Evolutionary conservation across 2,329 filamentous ascomycete species (phyloP), one percentile per base, ranked within the genome.

Genomic region (Fusarium liriodendri): DNA sequence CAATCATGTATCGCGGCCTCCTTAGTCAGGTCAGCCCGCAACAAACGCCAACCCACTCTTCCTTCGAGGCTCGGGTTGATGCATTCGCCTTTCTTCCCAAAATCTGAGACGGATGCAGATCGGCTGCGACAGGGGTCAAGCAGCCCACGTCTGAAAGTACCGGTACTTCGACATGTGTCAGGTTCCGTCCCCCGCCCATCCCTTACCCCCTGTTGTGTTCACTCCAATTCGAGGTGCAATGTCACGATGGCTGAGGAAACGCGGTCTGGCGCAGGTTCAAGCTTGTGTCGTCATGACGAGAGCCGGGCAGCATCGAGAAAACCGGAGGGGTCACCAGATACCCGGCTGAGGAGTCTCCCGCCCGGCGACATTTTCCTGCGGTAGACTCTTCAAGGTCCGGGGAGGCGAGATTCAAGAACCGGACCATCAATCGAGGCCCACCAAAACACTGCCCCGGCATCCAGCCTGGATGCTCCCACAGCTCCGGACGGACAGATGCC

Each of bases 51-150:
- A 67, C 69, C 74, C 74, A 78, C 76, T 67, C 70, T 76, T 60
- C 66, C 65, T 60, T 68, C 73, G 64, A 66, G 72, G 73, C 73
- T 78, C 70, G 76, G 73, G 67, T 70, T 76, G 75, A 75, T 78
- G 77, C 75, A 78, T 76, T 79, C 69, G 73, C 74, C 71, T 72
- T 68, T 74, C 67, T 70, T 69, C 70, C 73, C 70, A 76, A 76
- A 80, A 82, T 82, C 80, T 82, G 79, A 82, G 79, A 82, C 80
- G 79, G 79, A 76, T 80, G 80, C 78, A 82, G 79, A 82, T 82
- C 80, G 77, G 73, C 70, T 76, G 71, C 71, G 75, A 79, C 79
- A 80, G 75, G 78, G 78, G 77, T 68, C 62, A 67, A 58, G 62
- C 66, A 65, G 66, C 68, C 74, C 74, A 75, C 68, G 62, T 72